Evolutionary conservation across 768 basidiomycete genomes (phyloP).

Genomic region (Hypholoma fasciculare): DNA sequence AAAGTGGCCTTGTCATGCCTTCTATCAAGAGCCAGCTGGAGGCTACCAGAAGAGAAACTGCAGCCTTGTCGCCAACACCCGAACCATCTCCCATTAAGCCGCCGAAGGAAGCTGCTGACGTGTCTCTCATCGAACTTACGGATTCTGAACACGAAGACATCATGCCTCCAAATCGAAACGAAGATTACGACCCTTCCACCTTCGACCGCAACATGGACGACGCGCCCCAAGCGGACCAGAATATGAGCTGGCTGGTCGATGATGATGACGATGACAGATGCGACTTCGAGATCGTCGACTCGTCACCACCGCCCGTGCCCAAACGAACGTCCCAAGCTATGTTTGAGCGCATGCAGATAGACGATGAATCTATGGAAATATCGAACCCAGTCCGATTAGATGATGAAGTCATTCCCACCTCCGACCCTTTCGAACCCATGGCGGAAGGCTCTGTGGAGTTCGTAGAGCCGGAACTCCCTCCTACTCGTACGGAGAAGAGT

Average conservation of each 20-base stretch:
- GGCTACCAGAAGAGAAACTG: background rate
- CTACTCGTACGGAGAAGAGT: background rate
- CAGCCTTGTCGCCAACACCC: slow-evolving; percentile 6
- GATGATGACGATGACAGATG: slow-evolving; percentile 63
- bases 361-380: slow-evolving; percentile 28
- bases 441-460: slow-evolving; percentile 21
- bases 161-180: background rate
- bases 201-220: background rate
- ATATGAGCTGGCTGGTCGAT: slow-evolving; percentile 67
- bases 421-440: slow-evolving; percentile 12
- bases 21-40: background rate
- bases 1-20: slow-evolving; percentile 33
- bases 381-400: slow-evolving; percentile 11
- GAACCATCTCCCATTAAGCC: slow-evolving; percentile 5
- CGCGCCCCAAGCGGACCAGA: slow-evolving; percentile 22
- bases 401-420: slow-evolving; percentile 8
- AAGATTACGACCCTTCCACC: background rate
- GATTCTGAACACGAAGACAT: slow-evolving; percentile 23
- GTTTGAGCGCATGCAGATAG: slow-evolving; percentile 13
- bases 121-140: slow-evolving; percentile 27
- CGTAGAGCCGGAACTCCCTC: slow-evolving; percentile 10
- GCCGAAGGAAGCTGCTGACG: slow-evolving; percentile 7
- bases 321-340: background rate
- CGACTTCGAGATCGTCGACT: slow-evolving; percentile 47
- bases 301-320: slow-evolving; percentile 39